Evolutionary conservation across 768 basidiomycete species (phyloP).

Genomic region (Suillus subalutaceus): DNA sequence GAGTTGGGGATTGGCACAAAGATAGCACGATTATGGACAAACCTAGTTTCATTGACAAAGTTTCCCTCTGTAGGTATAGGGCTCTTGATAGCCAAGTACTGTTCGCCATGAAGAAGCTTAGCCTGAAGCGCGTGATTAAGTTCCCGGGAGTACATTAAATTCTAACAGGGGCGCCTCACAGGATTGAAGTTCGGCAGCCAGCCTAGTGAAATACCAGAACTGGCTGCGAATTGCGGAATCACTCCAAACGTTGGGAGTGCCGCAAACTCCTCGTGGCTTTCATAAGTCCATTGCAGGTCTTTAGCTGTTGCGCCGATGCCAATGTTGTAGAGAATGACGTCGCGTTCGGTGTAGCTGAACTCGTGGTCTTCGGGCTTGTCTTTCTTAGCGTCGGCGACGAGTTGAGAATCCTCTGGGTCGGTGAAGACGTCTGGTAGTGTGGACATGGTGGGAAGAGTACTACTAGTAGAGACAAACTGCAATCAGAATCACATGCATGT

Average conservation of each 20-base stretch:
- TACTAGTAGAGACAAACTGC: not conserved
- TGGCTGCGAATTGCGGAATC: conserved; percentile 85
- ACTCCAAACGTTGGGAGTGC: conserved; percentile 95
- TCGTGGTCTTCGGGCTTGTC: conserved; percentile 52
- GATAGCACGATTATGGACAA: conserved; percentile 20
- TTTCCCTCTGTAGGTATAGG: conserved; percentile 86
- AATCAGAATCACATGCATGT: conserved; percentile 10
- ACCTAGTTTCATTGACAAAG: conserved; percentile 76
- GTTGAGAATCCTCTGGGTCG: conserved; percentile 80
- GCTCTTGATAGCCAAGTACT: conserved; percentile 85
- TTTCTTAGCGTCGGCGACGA: conserved; percentile 84
- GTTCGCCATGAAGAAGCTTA: conserved; percentile 97
- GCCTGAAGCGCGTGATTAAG: conserved; percentile 50
- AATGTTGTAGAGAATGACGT: conserved; percentile 93
- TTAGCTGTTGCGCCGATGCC: conserved; percentile 93
- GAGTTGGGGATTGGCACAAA: not conserved
- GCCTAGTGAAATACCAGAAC: conserved; percentile 67
- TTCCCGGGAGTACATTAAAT: conserved; percentile 1
- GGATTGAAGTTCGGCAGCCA: conserved; percentile 97
- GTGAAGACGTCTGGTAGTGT: conserved; percentile 55
- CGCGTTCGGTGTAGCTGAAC: conserved; percentile 83
- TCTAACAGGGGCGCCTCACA: conserved; percentile 45
- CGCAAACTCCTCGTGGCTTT: conserved; percentile 83
- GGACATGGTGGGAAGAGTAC: conserved; percentile 27
- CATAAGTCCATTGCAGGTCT: conserved; percentile 91